Evolutionary conservation across 495 filamentous ascomycete species (phyloP), one percentile per base, ranked within the genome.

Genomic region (Lineolata rhizophorae): DNA sequence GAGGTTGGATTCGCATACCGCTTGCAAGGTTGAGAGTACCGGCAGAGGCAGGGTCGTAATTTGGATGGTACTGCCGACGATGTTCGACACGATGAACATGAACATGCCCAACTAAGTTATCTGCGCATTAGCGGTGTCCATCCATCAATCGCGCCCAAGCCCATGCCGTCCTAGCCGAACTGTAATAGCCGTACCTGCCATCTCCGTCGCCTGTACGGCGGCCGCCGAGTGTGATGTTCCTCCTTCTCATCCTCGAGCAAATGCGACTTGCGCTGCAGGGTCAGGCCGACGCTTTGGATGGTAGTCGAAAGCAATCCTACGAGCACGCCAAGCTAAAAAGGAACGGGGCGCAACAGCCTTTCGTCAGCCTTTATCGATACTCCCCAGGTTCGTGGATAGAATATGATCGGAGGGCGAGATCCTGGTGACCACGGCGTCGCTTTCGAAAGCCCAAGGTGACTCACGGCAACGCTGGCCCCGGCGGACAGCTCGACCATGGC

Each of bases 211-310:
- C 75, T 70, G 53, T 93, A 84, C 3, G 90, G 81, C 19, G 87
- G 87, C 42, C 87, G 61, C 40, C 79, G 70, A 26, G 67, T 49
- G 53, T 84, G 69, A 48, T 80, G 70, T 2, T 76, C 70, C 22
- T 64, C 65, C 54, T 91, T 91, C 55, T 85, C 81, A 56, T 95
- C 87, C 60, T 99, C 87, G 42, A 94, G 69, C 34, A 99, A 71
- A 59, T 99, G 87, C 35, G 85, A 94, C 53, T 99, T 99, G 50
- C 87, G 79, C 58, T 99, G 87, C 14, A 95, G 66, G n/a, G 87
- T 99, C 40, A 99, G 67, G 41, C 87, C 87, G 43, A 99, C 58
- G 48, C 81, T 90, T 50, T 99, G 87, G 13, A 95, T 64, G 45
- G 80, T 82, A 29, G 87, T 92, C 39, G 84, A 93, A 34, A 92